Conservation (phyloP, 495 filamentous ascomycete species). For the Trichoderma orchidacearum region DNA sequence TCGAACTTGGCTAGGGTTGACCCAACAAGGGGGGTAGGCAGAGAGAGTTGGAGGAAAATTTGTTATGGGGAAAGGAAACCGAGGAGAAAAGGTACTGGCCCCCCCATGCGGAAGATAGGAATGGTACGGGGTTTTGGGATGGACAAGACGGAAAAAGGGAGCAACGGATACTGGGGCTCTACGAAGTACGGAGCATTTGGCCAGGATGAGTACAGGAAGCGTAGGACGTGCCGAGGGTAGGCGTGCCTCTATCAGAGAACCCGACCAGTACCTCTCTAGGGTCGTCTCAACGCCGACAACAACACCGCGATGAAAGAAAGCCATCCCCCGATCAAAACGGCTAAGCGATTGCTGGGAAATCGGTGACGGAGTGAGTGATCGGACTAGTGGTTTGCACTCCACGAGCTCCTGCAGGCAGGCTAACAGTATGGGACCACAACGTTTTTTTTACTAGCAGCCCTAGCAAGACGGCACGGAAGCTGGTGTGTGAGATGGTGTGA, state of each 20-base stretch:
- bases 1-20: background rate
- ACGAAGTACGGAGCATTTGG: too few species aligned
- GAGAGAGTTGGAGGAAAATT: background rate
- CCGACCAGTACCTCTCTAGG: background rate
- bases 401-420: background rate
- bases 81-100: background rate
- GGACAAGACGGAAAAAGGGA: background rate
- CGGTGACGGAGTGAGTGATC: background rate
- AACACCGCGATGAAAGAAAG: background rate
- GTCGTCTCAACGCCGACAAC: background rate
- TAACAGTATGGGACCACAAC: background rate
- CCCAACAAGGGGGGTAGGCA: background rate
- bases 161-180: background rate
- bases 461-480: background rate
- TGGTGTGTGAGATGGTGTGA: background rate
- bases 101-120: background rate
- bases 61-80: background rate
- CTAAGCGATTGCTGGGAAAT: background rate
- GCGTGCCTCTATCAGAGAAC: background rate
- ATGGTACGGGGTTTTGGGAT: background rate
- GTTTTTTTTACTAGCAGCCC: background rate
- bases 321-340: background rate
- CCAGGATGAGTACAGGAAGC: background rate
- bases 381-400: background rate
- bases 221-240: background rate